Evolutionary conservation across 2,329 filamentous ascomycete genomes (phyloP).

Genomic region (Alternaria triticina): DNA sequence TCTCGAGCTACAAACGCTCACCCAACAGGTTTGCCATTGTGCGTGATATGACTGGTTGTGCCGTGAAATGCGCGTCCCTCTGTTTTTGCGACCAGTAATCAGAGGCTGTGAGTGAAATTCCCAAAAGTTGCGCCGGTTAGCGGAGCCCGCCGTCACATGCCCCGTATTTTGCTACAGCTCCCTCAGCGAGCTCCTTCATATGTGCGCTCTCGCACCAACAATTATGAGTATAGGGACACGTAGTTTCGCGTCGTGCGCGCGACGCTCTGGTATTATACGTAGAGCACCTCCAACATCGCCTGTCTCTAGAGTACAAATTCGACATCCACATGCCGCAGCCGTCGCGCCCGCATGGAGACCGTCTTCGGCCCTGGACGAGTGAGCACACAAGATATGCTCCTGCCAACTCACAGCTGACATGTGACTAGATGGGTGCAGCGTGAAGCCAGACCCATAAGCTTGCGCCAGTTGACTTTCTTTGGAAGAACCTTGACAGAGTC

Average conservation of each 20-base stretch:
- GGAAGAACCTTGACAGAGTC: conserved; percentile 90
- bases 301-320: not conserved
- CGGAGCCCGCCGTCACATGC: conserved; percentile 20
- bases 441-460: conserved; percentile 91
- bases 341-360: conserved; percentile 64
- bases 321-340: conserved; percentile 34
- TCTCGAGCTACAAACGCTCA: not conserved
- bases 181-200: conserved; percentile 16
- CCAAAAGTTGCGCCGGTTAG: conserved; percentile 2
- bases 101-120: conserved; percentile 5
- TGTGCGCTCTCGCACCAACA: conserved; percentile 21
- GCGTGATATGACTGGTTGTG: not conserved
- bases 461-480: conserved; percentile 97
- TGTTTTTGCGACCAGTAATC: not conserved
- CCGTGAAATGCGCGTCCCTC: not conserved
- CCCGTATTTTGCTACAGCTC: conserved; percentile 8
- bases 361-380: conserved; percentile 66
- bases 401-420: not conserved
- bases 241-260: conserved; percentile 9
- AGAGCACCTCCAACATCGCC: conserved; percentile 16
- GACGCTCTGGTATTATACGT: not conserved
- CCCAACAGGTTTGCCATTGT: not conserved
- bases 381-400: conserved; percentile 26
- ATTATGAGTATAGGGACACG: conserved; percentile 23
- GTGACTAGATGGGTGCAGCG: conserved; percentile 82